Evolutionary conservation across 1,139 yeast genomes (phyloP).

Genomic region (Yarrowia galli): DNA sequence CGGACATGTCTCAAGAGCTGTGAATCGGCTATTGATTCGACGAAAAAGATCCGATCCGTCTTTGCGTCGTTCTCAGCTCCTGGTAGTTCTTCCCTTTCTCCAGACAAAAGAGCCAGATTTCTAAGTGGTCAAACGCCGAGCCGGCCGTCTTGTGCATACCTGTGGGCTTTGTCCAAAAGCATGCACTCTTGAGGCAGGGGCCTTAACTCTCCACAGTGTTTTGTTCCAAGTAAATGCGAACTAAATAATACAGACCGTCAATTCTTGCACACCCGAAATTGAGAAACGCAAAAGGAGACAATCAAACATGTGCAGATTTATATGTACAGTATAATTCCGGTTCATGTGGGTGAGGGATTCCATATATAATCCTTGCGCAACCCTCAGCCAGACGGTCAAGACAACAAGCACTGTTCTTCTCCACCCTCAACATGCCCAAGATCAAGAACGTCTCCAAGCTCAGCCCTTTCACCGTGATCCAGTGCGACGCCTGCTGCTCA

Average conservation of each 20-base stretch:
- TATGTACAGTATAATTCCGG: background rate
- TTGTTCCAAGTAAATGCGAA: background rate
- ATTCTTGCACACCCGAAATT: background rate
- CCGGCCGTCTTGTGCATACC: background rate
- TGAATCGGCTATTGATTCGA: background rate
- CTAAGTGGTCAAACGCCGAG: background rate
- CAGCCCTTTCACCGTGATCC: constrained; percentile 5
- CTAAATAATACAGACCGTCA: background rate
- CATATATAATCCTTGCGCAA: constrained; percentile 1
- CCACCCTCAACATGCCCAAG: constrained; percentile 13
- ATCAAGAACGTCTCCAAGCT: constrained; percentile 17
- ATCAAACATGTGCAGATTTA: background rate
- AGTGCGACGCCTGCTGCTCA: constrained; percentile 13
- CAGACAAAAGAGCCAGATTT: background rate
- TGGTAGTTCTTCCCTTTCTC: background rate
- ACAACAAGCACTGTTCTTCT: background rate
- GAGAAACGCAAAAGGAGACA: background rate
- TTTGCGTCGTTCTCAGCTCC: background rate
- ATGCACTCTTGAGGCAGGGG: constrained; percentile 20
- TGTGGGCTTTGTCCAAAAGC: background rate
- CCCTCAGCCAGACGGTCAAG: background rate
- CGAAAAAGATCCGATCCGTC: background rate
- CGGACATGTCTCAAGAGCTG: background rate
- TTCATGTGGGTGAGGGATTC: background rate
- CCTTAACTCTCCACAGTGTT: constrained; percentile 1